A percentile compares a stretch with the other conserved stretches of the same genome.
Evolutionary conservation across 1,284 basidiomycete species (phyloP).

Genomic region (Mycena citricolor): DNA sequence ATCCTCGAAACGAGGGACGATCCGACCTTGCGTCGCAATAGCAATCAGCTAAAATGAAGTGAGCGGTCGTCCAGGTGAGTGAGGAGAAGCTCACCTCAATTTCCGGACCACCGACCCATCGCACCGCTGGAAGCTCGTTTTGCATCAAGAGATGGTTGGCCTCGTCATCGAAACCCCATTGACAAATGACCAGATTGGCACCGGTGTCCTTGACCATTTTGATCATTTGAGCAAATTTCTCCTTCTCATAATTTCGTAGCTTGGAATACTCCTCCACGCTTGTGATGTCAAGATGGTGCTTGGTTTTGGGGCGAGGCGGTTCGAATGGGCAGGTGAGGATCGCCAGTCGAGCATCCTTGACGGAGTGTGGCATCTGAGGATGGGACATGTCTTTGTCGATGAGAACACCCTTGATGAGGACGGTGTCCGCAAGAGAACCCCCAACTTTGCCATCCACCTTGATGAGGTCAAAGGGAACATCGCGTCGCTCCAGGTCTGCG

Average conservation of each 20-base stretch:
- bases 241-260: constrained; percentile 91
- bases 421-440: constrained; percentile 92
- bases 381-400: constrained; percentile 99
- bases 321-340: constrained; percentile 99
- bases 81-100: constrained; percentile 94
- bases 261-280: constrained; percentile 98
- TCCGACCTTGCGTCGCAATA: constrained; percentile 97
- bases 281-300: constrained; percentile 98
- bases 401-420: constrained; percentile 92
- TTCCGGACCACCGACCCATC: constrained; percentile 99
- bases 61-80: too few relatives aligned
- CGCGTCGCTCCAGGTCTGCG: constrained; percentile 91
- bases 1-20: constrained; percentile 98
- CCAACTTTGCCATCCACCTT: constrained; percentile 99
- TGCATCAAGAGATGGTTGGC: constrained; percentile 98
- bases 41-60: constrained; percentile 75
- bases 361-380: constrained; percentile 91
- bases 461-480: constrained; percentile 98
- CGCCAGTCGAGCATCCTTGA: constrained; percentile 89
- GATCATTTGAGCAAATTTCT: constrained; percentile 98
- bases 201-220: constrained; percentile 96
- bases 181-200: constrained; percentile 97
- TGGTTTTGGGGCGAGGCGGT: constrained; percentile 98
- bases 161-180: constrained; percentile 99
- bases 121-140: constrained; percentile 95